Base-by-base conservation (phyloP, 768 basidiomycete genomes). In the Leccinum aurantiacum region DNA sequence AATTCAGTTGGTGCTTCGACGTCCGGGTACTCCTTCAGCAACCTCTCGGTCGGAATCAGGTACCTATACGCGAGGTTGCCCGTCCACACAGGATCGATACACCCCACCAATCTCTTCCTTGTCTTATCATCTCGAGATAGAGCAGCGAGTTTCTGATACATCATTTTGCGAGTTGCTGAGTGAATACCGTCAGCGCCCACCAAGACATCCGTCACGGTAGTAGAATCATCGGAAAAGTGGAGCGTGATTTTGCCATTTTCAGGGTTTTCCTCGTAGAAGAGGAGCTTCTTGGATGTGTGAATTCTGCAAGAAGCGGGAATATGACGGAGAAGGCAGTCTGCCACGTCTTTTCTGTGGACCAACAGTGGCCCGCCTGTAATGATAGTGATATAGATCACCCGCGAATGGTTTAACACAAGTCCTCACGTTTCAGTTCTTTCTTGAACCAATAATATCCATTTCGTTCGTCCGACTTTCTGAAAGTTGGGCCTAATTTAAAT, bases 161-260 rank as follows among this genome's bases (percentile, higher is more conserved):
- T 69, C 10, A 61, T 60, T 29, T 48, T 64, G 33, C 77, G 70
- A 3, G 71, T 67, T 31, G 64, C 67, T 0, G 80, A 81, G 24
- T 68, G 76, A 57, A 81, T 70, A 1, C 80, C 81, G 58, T 82
- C 81, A 6, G 76, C 71, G 3, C 77, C 80, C 7, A 81, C 62
- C 37, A 82, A 68, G 7, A 82, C 57, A 55, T 82, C 79, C 27
- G 78, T 77, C 0, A 63, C 62, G 8, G 73, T 69, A 1, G 60
- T 67, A 13, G 71, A 69, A 6, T 75, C 77, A 22, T 81, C 76
- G 0, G 68, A 57, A 54, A 82, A 82, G 14, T 66, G 59, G 6
- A 82, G 59, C 1, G 47, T 58, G 7, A 78, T 71, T 25, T 67
- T 64, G 2, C 68, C 65, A 0, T 54, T 63, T 11, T 51, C 46